Evolutionary conservation across 2,329 filamentous ascomycete genomes (phyloP), one percentile per base, ranked within the genome.

Genomic region (Corynespora cassiicola): DNA sequence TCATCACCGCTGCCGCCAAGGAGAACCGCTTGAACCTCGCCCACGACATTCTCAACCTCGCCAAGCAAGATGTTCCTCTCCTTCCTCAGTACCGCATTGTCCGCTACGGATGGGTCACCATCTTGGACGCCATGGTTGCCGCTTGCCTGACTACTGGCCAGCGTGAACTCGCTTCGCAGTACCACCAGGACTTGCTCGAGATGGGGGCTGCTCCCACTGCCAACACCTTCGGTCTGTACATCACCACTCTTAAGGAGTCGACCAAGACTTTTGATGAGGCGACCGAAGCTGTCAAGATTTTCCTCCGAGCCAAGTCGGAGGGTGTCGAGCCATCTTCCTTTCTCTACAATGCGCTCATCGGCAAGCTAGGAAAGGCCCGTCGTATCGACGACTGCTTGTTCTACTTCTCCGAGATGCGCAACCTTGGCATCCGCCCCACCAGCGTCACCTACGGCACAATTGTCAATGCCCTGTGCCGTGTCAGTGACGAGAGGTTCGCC

Each of bases 381-480:
- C 90, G 94, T 45, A 97, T 99, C 50, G 94, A 99, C 56, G 94
- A 99, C 74, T 97, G 92, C 65, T 82, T 99, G 16, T 95, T 94
- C 69, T 97, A 96, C 78, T 99, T 99, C 70, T 87, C 88, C 17
- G 94, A 97, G 75, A 99, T 99, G 94, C 88, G 94, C 57, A 84
- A 83, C 40, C 82, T 95, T 31, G 88, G 90, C 39, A 92, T 99
- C 63, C 91, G 92, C 58, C 94, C 94, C 2, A 99, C 94, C 0
- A 96, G 90, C 31, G 94, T 99, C 40, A 99, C 94, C 1, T 99
- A 99, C 60, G 94, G 94, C 47, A 99, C 94, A 9, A 91, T 99
- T 58, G 92, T 99, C 72, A 99, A 99, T 58, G 94, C 94, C 16
- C 81, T 99, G 10, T 96, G 91, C 78, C 88, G 94, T 57, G 94